Evolutionary conservation across 805 yeast species (phyloP).

Genomic region (Saccharomycopsis oosterbeekiorum): DNA sequence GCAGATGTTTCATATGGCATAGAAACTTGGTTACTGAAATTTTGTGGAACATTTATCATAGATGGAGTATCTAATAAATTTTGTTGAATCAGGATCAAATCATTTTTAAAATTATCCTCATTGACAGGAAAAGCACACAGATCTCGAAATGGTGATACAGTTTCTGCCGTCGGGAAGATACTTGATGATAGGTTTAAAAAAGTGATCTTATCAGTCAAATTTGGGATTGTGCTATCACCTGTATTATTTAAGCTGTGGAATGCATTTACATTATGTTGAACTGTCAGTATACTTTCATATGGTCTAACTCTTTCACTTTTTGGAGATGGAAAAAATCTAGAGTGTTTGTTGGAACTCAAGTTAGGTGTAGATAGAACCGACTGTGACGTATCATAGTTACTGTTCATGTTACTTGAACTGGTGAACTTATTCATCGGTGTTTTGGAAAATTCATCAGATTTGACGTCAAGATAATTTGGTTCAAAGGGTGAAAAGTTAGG

Average conservation of each 20-base stretch:
- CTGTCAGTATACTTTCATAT: neutral
- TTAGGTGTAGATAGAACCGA: conserved; percentile 15
- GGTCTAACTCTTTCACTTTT: conserved; percentile 14
- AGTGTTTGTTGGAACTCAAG: conserved; percentile 12
- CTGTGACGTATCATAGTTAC: neutral
- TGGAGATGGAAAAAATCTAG: conserved; percentile 18
- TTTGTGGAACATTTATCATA: neutral
- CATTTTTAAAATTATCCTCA: neutral
- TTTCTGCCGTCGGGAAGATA: neutral
- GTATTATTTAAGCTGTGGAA: conserved; percentile 4
- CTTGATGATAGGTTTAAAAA: conserved; percentile 5
- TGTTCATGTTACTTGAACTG: neutral
- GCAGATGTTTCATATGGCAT: neutral
- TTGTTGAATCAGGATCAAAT: neutral
- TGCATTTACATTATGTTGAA: neutral
- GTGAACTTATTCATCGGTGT: neutral
- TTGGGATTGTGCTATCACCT: neutral
- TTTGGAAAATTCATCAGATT: neutral
- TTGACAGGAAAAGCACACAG: neutral
- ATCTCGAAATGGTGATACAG: neutral
- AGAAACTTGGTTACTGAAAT: neutral
- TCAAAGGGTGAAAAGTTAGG: conserved; percentile 9
- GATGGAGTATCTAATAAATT: neutral
- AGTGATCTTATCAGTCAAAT: conserved; percentile 2
- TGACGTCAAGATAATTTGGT: conserved; percentile 9